Evolutionary conservation across 139 green algal genomes (phyloP).

Genomic region (Picochlorum sp.): DNA sequence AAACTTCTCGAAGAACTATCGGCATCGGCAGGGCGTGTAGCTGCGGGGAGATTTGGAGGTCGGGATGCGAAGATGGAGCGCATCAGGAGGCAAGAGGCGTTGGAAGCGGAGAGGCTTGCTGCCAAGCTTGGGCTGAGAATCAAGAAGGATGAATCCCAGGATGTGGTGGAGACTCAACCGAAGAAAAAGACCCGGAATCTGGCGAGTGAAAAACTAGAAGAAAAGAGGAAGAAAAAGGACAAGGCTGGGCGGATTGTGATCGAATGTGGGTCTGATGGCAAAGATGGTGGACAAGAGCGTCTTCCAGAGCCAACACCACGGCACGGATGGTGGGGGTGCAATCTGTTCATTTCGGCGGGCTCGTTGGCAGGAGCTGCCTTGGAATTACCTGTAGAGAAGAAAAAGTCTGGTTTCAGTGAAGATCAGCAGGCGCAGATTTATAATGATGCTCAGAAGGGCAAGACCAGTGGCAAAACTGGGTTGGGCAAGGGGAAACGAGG

Average conservation of each 20-base stretch:
- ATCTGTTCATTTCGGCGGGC: constrained; percentile 49
- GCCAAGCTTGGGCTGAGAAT: constrained; percentile 12
- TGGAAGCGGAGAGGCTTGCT: constrained; percentile 4
- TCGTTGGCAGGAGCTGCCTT: constrained; percentile 48
- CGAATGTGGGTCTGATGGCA: neutral
- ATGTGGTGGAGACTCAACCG: neutral
- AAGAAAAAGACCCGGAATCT: neutral
- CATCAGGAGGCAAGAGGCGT: constrained; percentile 50
- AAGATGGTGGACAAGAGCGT: constrained; percentile 4
- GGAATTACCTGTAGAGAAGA: constrained; percentile 10
- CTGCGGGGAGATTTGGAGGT: constrained; percentile 52
- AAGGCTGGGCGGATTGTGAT: neutral
- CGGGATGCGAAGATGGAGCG: constrained; percentile 71
- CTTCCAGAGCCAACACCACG: constrained; percentile 19
- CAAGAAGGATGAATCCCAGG: neutral
- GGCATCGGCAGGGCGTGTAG: constrained; percentile 37
- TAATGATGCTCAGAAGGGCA: constrained; percentile 30
- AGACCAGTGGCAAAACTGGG: constrained; percentile 36
- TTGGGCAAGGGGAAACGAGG: constrained; percentile 26
- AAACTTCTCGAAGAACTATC: constrained; percentile 49
- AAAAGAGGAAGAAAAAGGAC: constrained; percentile 9
- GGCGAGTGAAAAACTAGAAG: constrained; percentile 6
- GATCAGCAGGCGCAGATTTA: constrained; percentile 39
- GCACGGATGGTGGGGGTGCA: constrained; percentile 68
- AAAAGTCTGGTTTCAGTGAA: constrained; percentile 53